Conservation (phyloP, 2,329 filamentous ascomycete genomes). For the Knufia petricola region DNA sequence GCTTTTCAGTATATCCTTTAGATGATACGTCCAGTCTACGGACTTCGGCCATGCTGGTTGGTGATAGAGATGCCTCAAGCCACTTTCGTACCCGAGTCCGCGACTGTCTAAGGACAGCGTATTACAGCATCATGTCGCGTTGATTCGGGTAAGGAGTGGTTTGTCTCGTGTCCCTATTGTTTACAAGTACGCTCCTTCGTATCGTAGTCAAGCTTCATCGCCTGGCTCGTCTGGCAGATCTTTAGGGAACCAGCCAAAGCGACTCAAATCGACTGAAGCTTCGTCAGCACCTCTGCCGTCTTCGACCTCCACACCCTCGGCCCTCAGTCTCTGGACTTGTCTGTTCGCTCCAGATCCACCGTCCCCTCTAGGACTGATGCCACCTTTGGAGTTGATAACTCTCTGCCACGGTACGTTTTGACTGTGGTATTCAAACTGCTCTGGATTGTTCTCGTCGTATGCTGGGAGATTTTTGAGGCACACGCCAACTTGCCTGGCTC, state of each 20-base stretch:
- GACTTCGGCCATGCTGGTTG: too few species aligned
- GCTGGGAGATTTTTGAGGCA: constrained; percentile 75
- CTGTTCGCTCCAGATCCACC: constrained; percentile 30
- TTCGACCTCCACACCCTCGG: constrained; percentile 35
- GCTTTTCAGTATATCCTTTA: too few species aligned
- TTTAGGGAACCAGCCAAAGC: constrained; percentile 43
- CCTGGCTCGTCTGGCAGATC: constrained; percentile 38
- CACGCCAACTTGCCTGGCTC: constrained; percentile 75
- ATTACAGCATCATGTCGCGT: too few species aligned
- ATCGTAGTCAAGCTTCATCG: constrained; percentile 8
- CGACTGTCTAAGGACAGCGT: too few species aligned
- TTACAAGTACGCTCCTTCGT: too few species aligned
- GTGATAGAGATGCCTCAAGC: too few species aligned
- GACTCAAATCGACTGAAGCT: constrained; percentile 33
- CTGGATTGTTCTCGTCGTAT: constrained; percentile 36
- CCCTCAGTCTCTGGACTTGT: constrained; percentile 33
- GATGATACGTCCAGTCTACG: too few species aligned
- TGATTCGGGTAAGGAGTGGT: too few species aligned
- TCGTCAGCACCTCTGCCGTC: constrained; percentile 35
- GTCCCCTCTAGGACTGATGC: constrained; percentile 60
- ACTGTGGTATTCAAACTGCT: constrained; percentile 52
- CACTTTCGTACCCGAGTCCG: too few species aligned
- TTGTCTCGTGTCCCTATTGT: too few species aligned
- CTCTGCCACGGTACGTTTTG: constrained; percentile 88
- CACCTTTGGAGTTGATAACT: constrained; percentile 77